phyloP scores from a whole-genome alignment of 768 basidiomycete species.

The Suillus paluster region DNA sequence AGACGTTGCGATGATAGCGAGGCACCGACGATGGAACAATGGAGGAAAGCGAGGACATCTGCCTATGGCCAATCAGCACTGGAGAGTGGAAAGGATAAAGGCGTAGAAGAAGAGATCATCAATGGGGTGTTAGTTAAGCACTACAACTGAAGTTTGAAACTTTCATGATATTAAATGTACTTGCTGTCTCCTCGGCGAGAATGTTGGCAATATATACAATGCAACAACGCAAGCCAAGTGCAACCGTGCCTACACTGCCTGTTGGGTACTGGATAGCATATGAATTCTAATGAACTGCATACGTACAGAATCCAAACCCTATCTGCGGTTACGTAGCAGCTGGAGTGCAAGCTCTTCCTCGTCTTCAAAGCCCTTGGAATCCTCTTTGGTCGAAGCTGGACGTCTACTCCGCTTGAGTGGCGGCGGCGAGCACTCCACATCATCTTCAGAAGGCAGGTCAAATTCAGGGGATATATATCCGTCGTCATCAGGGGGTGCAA shows the following conservation, averaged over 20 bases:
- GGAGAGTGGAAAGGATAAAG: constrained; percentile 42
- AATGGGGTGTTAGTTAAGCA: constrained; percentile 60
- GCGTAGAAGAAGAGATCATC: constrained; percentile 58
- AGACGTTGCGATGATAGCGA: constrained; percentile 41
- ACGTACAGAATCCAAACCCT: constrained; percentile 1
- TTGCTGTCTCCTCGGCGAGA: neutral
- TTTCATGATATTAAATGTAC: constrained; percentile 13
- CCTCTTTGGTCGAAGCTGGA: constrained; percentile 13
- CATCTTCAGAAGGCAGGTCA: constrained; percentile 49
- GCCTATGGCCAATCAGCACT: constrained; percentile 56
- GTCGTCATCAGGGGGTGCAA: constrained; percentile 53
- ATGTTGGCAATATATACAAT: neutral
- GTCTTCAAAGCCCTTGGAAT: constrained; percentile 46
- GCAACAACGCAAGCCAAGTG: neutral
- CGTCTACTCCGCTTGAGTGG: constrained; percentile 37
- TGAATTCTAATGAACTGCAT: neutral
- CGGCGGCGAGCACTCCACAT: constrained; percentile 36
- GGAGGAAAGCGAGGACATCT: constrained; percentile 54
- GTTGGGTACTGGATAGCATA: neutral
- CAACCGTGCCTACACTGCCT: neutral
- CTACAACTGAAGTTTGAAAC: constrained; percentile 48
- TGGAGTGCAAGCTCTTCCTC: constrained; percentile 70
- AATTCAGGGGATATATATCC: constrained; percentile 78
- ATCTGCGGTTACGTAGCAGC: constrained; percentile 45
- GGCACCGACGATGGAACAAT: constrained; percentile 56